Conservation (phyloP, 257 asterid genomes). For the Nicotiana noctiflora region DNA sequence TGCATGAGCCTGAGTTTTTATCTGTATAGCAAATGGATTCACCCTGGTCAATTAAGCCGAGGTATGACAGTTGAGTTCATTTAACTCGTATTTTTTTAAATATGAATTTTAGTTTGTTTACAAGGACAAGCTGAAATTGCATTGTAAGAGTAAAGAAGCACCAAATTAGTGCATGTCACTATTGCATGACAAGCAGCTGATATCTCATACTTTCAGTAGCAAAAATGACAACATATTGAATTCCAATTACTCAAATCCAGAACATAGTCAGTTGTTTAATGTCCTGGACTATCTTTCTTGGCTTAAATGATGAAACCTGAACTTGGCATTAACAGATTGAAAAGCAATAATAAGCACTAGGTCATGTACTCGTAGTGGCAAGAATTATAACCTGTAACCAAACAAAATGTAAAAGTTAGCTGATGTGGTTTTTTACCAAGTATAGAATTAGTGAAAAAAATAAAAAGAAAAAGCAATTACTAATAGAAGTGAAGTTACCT, state of each 20-base stretch:
- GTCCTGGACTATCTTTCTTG: not conserved
- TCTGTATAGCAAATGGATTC: not conserved
- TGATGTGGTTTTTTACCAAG: not conserved
- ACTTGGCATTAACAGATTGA: not conserved
- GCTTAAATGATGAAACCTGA: slow-evolving; percentile 4
- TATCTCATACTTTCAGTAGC: not conserved
- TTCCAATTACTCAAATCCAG: not conserved
- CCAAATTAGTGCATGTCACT: not conserved
- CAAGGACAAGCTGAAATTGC: not conserved
- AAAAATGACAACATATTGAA: not conserved
- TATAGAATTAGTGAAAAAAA: not conserved
- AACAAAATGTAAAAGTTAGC: not conserved
- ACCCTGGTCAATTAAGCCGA: not conserved
- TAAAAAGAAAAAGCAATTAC: not conserved
- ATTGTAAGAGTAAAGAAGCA: not conserved
- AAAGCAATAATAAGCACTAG: slow-evolving; percentile 10
- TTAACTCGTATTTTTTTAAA: not conserved
- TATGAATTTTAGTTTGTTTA: not conserved
- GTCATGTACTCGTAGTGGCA: slow-evolving; percentile 56
- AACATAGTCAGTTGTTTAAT: not conserved
- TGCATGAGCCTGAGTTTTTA: not conserved
- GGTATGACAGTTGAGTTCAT: not conserved
- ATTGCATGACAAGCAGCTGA: not conserved
- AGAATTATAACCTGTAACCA: slow-evolving; percentile 36
- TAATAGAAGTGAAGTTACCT: not conserved